Base-by-base conservation (phyloP, 495 filamentous ascomycete genomes). In the Chaetomium fimeti region DNA sequence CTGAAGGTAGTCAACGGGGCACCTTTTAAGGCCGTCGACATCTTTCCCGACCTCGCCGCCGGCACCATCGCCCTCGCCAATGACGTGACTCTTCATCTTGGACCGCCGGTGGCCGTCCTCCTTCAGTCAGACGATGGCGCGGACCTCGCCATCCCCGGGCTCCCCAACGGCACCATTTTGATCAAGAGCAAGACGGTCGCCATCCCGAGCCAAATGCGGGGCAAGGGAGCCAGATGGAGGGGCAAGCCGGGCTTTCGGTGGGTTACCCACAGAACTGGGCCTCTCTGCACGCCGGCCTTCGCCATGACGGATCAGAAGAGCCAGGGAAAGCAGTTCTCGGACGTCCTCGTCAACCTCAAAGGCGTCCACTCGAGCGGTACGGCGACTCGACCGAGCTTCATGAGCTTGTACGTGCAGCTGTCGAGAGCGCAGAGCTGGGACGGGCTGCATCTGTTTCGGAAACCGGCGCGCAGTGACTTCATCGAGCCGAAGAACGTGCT, bases 401-500 rank as follows among this genome's bases (percentile, higher is more conserved):
- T 59, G 48, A 64, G 62, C 62, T 45, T 64, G 32, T 64, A 63
- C 53, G 52, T 63, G 38, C 53, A 60, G 57, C 43, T 60, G 38
- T 49, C 57, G 57, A 60, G 57, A n/a, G 57, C 57, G 38, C 24
- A 60, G 57, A 60, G 57, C 16, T 28, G 22, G 24, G 22, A 52
- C 3, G 48, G 48, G 24, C 48, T 60, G n/a, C 28, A 60, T 47
- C 36, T 59, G 20, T 45, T 59, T 32, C 54, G 53, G 20, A 58
- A 64, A 53, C 53, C 62, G 20, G 62, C 1, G 45, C 42, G 24
- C 25, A n/a, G 38, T 45, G 54, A 64, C 52, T 64, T 64, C 24
- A 64, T 64, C 62, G 53, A 62, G 52, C 60, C 40, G 48, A 42
- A 62, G n/a, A n/a, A n/a, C n/a, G n/a, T n/a, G n/a, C n/a, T n/a